Evolutionary conservation across 1,139 yeast genomes (phyloP).

Genomic region (Taphrina pruni): DNA sequence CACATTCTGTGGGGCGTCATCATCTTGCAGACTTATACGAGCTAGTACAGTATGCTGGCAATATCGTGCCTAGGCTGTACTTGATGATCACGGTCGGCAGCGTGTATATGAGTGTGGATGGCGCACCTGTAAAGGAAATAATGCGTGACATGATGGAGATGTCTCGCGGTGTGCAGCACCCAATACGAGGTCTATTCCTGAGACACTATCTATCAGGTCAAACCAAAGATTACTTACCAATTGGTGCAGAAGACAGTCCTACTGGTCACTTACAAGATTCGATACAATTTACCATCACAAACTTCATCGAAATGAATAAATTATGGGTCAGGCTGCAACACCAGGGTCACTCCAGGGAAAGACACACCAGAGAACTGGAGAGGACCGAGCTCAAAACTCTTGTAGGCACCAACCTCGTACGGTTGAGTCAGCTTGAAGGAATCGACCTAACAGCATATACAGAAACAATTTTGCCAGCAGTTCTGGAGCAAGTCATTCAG

Average conservation of each 20-base stretch:
- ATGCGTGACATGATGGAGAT: conserved; percentile 97
- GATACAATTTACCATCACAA: conserved; percentile 74
- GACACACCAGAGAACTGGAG: conserved; percentile 74
- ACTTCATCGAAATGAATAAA: conserved; percentile 96
- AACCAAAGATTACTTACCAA: conserved; percentile 73
- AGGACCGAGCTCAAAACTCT: conserved; percentile 87
- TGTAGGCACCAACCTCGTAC: conserved; percentile 89
- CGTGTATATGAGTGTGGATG: conserved; percentile 59
- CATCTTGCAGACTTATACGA: conserved; percentile 91
- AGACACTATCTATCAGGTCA: conserved; percentile 87
- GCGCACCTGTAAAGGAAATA: conserved; percentile 82
- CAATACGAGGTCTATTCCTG: conserved; percentile 80
- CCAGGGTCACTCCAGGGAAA: conserved; percentile 89
- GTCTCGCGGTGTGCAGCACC: conserved; percentile 98
- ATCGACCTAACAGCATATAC: conserved; percentile 69
- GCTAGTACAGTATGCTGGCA: conserved; percentile 86
- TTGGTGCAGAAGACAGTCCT: conserved; percentile 48
- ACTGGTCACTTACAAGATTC: conserved; percentile 66
- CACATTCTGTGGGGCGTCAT: conserved; percentile 63
- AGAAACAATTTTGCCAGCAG: conserved; percentile 69
- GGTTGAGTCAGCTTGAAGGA: conserved; percentile 85
- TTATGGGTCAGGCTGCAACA: conserved; percentile 96
- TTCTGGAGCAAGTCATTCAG: conserved; percentile 88
- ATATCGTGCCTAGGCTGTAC: conserved; percentile 87
- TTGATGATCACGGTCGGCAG: conserved; percentile 93